These are phyloP conservation scores for Monilinia fructigena DNA, from an alignment of 2,329 filamentous ascomycete genomes.

Conservation along the genomic window DNA sequence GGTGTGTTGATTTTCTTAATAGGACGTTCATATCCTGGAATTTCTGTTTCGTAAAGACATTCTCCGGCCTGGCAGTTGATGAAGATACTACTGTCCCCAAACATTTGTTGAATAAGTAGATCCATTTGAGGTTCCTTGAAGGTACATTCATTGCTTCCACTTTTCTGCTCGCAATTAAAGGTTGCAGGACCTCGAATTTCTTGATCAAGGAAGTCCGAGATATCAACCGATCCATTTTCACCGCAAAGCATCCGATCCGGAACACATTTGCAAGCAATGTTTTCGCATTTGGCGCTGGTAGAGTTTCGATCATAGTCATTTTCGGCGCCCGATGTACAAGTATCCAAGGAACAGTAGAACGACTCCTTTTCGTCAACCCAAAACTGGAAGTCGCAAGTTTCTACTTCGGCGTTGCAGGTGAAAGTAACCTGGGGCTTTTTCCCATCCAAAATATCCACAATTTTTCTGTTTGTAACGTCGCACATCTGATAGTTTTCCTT, in stretches of 20 bases:
- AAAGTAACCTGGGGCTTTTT: constrained; percentile 93
- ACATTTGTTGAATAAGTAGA: constrained; percentile 79
- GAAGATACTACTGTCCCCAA: constrained; percentile 87
- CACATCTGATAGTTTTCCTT: constrained; percentile 98
- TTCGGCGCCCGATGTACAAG: constrained; percentile 71
- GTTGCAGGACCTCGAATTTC: constrained; percentile 83
- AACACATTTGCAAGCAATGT: constrained; percentile 84
- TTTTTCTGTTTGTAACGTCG: constrained; percentile 94
- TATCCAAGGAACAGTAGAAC: constrained; percentile 89
- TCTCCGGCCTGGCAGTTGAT: constrained; percentile 82
- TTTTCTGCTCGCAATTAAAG: constrained; percentile 71
- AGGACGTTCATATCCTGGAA: constrained; percentile 84
- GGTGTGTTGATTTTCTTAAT: constrained; percentile 97
- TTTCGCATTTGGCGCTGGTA: constrained; percentile 80
- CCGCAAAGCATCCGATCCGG: constrained; percentile 92
- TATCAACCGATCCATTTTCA: constrained; percentile 85
- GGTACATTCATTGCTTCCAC: constrained; percentile 64
- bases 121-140: constrained; percentile 95
- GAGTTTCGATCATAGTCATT: constrained; percentile 70
- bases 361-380: constrained; percentile 95
- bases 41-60: constrained; percentile 87
- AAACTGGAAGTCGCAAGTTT: constrained; percentile 94
- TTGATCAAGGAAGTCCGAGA: constrained; percentile 81
- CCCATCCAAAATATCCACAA: constrained; percentile 79
- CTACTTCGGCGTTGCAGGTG: constrained; percentile 72